Evolutionary conservation across 2,329 filamentous ascomycete species (phyloP), one percentile per base, ranked within the genome.

Genomic region (Monilinia laxa): DNA sequence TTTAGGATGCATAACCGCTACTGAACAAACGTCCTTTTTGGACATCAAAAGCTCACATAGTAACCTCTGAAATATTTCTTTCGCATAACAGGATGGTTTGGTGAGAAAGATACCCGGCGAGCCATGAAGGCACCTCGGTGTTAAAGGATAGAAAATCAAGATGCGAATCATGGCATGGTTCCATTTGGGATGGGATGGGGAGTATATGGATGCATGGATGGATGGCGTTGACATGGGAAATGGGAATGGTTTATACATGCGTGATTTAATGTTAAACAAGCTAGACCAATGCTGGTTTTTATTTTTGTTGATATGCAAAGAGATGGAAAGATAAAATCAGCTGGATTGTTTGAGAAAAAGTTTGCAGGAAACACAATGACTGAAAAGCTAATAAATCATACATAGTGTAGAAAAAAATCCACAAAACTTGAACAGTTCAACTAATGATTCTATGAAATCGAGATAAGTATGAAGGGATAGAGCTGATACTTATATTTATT

Each of bases 121-220:
- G 45, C 45, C 31, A 51, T 51, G 45, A 25, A 62, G 58, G 58
- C 20, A 62, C 38, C 58, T 51, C n/a, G 58, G 31, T 51, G 14
- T 62, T 25, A 51, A 51, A 51, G 38, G 45, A 62, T 62, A 62
- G 58, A 52, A 38, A 49, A 38, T 20, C 28, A 51, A 51, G 45
- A 62, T 62, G 58, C 58, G 58, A 62, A 62, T 62, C 58, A 51
- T 40, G 45, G 45, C 58, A 25, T 62, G 45, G 45, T 20, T 20
- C 38, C 28, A 14, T 62, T 42, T 38, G 31, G 45, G 31, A 18
- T 38, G 31, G 45, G 45, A 18, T 5, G 45, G 28, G 42, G 42
- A 28, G 42, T 49, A 60, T 6, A 60, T 6, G 42, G 57, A 60
- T 6, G 42, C 42, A 60, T 14, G 45, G 28, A 23, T 14, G 42